Conservation (phyloP, 2,329 filamentous ascomycete genomes). For the Clonostachys solani region DNA sequence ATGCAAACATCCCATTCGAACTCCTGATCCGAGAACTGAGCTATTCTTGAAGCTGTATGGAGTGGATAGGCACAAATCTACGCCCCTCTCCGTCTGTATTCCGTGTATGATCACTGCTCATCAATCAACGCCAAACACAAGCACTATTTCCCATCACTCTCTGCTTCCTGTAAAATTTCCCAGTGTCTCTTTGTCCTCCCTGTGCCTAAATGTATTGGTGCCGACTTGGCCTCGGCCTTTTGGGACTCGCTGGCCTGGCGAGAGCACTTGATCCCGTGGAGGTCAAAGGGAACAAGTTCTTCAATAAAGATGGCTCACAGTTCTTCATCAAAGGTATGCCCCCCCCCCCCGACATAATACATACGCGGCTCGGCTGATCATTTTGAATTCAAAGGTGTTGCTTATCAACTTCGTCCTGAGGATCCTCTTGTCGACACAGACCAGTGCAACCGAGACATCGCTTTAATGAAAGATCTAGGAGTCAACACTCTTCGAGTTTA, state of each 20-base stretch:
- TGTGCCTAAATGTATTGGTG: no score
- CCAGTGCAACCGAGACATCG: constrained; percentile 73
- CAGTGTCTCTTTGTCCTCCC: no score
- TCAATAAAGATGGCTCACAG: constrained; percentile 73
- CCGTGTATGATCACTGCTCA: no score
- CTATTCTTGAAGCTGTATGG: no score
- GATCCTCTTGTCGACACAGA: constrained; percentile 74
- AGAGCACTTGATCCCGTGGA: constrained; percentile 43
- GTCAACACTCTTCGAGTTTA: constrained; percentile 86
- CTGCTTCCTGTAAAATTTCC: neutral
- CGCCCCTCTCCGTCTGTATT: no score
- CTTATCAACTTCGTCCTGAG: constrained; percentile 59
- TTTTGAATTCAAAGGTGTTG: constrained; percentile 51
- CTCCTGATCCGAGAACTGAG: no score
- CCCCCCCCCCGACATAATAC: neutral
- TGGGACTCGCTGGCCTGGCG: constrained; percentile 15
- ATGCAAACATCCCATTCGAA: no score
- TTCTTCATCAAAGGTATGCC: constrained; percentile 75
- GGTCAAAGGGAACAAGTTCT: constrained; percentile 76
- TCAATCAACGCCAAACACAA: no score
- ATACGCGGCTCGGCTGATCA: neutral
- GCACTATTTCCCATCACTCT: neutral
- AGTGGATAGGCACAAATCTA: no score
- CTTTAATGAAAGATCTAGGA: constrained; percentile 74
- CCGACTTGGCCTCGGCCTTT: no score